Percentiles rank a stretch among this genome's conserved stretches.
These are phyloP conservation scores for Aureobasidium sp. DNA, from an alignment of 2,329 filamentous ascomycete species.

Conservation along the genomic window DNA sequence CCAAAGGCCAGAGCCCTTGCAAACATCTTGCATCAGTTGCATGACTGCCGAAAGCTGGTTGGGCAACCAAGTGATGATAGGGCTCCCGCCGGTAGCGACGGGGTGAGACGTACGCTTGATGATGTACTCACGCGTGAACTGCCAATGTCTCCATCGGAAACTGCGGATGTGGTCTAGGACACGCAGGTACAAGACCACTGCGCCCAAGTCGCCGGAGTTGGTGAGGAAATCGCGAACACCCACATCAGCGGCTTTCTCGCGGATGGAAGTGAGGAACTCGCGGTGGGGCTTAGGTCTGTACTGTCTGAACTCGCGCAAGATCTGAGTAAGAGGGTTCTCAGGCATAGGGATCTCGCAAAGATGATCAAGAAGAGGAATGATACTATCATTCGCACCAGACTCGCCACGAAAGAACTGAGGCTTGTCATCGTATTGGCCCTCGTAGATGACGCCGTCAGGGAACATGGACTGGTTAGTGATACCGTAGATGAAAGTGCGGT, in stretches of 20 bases:
- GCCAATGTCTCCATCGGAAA: slow-evolving; percentile 80
- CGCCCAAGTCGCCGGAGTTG: slow-evolving; percentile 16
- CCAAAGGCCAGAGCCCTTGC: slow-evolving; percentile 37
- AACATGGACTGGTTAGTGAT: slow-evolving; percentile 94
- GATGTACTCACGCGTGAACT: slow-evolving; percentile 77
- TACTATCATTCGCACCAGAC: slow-evolving; percentile 88
- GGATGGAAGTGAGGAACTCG: slow-evolving; percentile 69
- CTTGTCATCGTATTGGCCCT: slow-evolving; percentile 58
- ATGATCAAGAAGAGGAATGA: slow-evolving; percentile 81
- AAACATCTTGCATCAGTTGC: slow-evolving; percentile 56
- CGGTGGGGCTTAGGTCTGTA: slow-evolving; percentile 87
- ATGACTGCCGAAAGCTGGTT: slow-evolving; percentile 72
- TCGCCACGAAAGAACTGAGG: slow-evolving; percentile 82
- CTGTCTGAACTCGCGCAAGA: slow-evolving; percentile 77
- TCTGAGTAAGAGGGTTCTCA: slow-evolving; percentile 76
- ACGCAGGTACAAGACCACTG: slow-evolving; percentile 31
- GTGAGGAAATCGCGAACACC: slow-evolving; percentile 49
- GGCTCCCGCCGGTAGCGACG: slow-evolving; percentile 70
- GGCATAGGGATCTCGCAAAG: slow-evolving; percentile 83
- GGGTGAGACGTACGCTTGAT: slow-evolving; percentile 68
- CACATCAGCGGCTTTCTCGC: slow-evolving; percentile 40
- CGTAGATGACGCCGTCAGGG: slow-evolving; percentile 81
- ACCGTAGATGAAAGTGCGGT: slow-evolving; percentile 95
- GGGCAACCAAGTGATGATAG: slow-evolving; percentile 76
- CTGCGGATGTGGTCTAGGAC: slow-evolving; percentile 66